Percentiles rank a stretch among this genome's conserved stretches.
phyloP scores from a whole-genome alignment of 2,329 filamentous ascomycete genomes.

The Dendrostoma leiphaemia region DNA sequence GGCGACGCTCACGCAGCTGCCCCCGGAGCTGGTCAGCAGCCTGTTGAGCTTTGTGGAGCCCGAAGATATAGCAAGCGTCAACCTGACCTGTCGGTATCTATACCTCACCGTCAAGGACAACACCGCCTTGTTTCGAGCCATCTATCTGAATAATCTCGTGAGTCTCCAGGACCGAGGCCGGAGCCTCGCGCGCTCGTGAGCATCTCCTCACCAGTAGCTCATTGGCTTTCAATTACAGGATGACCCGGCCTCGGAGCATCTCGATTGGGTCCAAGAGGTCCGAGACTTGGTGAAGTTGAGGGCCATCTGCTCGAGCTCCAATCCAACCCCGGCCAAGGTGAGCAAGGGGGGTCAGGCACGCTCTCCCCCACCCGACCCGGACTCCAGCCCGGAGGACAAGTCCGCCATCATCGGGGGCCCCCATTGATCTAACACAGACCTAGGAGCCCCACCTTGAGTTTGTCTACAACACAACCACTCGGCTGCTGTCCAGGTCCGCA shows the following conservation, averaged over 20 bases:
- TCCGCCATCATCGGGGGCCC: no score
- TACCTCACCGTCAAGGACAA: slow-evolving; percentile 57
- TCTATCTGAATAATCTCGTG: slow-evolving; percentile 60
- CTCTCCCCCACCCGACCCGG: not conserved
- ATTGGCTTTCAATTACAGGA: slow-evolving; percentile 4
- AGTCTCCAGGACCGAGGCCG: slow-evolving; percentile 19
- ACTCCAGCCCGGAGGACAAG: no score
- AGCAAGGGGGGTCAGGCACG: slow-evolving; percentile 3
- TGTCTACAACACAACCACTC: slow-evolving; percentile 43
- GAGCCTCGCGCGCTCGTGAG: not conserved
- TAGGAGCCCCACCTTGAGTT: slow-evolving; percentile 46
- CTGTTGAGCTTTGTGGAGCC: slow-evolving; percentile 58
- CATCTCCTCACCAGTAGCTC: not conserved
- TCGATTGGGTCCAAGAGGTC: slow-evolving; percentile 32
- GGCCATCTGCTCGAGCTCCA: slow-evolving; percentile 36
- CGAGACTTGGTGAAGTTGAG: slow-evolving; percentile 43
- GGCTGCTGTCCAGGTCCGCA: slow-evolving; percentile 44
- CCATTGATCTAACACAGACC: no score
- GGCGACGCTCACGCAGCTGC: slow-evolving; percentile 42
- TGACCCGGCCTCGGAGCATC: slow-evolving; percentile 1
- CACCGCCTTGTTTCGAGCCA: slow-evolving; percentile 54
- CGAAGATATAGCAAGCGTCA: slow-evolving; percentile 52
- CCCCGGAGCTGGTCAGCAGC: slow-evolving; percentile 62
- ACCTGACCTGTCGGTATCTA: slow-evolving; percentile 51
- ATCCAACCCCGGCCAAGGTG: slow-evolving; percentile 37